Evolutionary conservation across 2,329 filamentous ascomycete genomes (phyloP).

Genomic region (Ceratocystiopsis minuta): DNA sequence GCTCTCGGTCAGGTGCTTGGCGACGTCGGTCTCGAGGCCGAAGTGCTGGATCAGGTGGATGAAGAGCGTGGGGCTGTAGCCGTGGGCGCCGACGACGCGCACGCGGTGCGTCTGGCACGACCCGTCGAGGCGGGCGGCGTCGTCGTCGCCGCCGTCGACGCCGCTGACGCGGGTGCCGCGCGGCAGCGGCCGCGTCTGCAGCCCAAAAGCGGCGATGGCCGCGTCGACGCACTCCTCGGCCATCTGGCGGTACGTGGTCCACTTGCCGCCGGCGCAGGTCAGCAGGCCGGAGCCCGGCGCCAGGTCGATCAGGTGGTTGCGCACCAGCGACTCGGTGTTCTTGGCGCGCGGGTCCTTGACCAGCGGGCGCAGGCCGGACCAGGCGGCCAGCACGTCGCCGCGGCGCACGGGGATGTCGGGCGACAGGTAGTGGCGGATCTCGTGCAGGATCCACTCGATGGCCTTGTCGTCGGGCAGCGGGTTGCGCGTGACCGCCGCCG

Average conservation of each 20-base stretch:
- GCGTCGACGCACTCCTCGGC: slow-evolving; percentile 71
- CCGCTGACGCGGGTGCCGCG: slow-evolving; percentile 37
- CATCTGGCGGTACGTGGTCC: slow-evolving; percentile 82
- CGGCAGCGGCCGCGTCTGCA: slow-evolving; percentile 23
- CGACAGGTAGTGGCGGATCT: slow-evolving; percentile 58
- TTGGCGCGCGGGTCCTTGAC: slow-evolving; percentile 65
- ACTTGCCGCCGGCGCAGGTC: slow-evolving; percentile 70
- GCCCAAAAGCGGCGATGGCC: slow-evolving; percentile 47
- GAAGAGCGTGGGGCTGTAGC: slow-evolving; percentile 68
- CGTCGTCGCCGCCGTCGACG: slow-evolving; percentile 42
- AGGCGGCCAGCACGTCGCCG: slow-evolving; percentile 61
- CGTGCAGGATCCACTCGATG: slow-evolving; percentile 64
- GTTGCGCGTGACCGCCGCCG: slow-evolving; percentile 47
- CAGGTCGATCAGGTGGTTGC: slow-evolving; percentile 60
- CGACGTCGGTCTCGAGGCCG: slow-evolving; percentile 83
- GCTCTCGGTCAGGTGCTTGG: slow-evolving; percentile 68
- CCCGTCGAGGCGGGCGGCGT: slow-evolving; percentile 53
- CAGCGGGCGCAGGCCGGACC: slow-evolving; percentile 60
- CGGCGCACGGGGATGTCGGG: slow-evolving; percentile 59
- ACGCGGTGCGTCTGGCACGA: slow-evolving; percentile 58
- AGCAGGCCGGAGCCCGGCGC: slow-evolving; percentile 51
- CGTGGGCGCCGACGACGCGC: slow-evolving; percentile 58
- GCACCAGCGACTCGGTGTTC: slow-evolving; percentile 68
- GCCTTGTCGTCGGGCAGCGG: slow-evolving; percentile 60
- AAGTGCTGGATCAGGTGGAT: slow-evolving; percentile 92